Percentiles rank a stretch among this genome's conserved stretches.
These are phyloP conservation scores for Pleurotus platypus DNA, from an alignment of 768 basidiomycete species.

Conservation along the genomic window DNA sequence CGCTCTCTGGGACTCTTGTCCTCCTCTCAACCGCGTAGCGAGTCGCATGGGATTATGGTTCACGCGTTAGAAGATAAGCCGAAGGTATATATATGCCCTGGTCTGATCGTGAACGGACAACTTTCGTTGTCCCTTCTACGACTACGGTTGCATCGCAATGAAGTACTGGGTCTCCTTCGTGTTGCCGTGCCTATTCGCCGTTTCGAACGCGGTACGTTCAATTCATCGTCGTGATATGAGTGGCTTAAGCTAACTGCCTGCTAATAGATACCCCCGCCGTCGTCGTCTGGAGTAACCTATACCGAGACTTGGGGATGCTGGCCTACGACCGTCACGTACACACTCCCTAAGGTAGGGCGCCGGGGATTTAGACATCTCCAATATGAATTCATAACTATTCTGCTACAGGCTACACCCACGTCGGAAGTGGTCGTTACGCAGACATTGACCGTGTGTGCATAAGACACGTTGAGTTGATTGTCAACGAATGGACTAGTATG, in stretches of 20 bases:
- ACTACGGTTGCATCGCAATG: neutral
- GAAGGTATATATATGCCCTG: too few relatives aligned
- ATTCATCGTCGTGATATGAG: neutral
- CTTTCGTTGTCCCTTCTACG: too few relatives aligned
- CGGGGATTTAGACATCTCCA: neutral
- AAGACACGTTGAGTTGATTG: neutral
- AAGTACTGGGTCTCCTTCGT: neutral
- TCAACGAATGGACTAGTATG: too few relatives aligned
- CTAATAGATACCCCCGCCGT: slow-evolving; percentile 2
- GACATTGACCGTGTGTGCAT: slow-evolving; percentile 4
- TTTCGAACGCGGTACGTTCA: neutral
- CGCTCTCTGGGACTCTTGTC: neutral
- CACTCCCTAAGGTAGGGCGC: neutral
- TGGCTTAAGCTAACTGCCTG: neutral
- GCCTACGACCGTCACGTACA: slow-evolving; percentile 5
- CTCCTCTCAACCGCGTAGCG: neutral
- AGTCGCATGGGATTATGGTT: neutral
- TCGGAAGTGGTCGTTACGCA: neutral
- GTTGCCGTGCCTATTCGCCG: neutral
- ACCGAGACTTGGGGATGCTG: slow-evolving; percentile 4
- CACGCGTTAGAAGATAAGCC: too few relatives aligned
- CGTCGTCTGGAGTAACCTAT: slow-evolving; percentile 1
- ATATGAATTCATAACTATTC: neutral
- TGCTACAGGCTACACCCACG: neutral
- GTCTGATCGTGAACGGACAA: too few relatives aligned